These are phyloP conservation scores for Mikania micrantha DNA, from an alignment of 129 eudicot species.

Conservation along the genomic window DNA sequence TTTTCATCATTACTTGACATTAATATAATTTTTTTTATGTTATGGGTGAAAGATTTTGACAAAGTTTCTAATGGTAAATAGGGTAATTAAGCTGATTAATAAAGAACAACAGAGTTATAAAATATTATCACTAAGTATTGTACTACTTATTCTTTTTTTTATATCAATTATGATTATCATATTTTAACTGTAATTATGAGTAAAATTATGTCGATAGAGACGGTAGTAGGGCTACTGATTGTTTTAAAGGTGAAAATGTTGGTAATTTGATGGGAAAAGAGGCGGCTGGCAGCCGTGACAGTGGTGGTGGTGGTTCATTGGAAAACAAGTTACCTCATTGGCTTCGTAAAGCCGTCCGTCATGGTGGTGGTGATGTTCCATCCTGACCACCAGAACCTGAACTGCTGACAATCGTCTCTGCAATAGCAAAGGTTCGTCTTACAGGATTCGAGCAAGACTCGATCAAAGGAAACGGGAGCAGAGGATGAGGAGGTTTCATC, in stretches of 20 bases:
- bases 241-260: constrained; percentile 9
- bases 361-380: constrained; percentile 18
- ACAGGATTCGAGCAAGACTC: constrained; percentile 32
- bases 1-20: too few species aligned
- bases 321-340: constrained; percentile 80
- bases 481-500: constrained; percentile 37
- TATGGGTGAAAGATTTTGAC: too few species aligned
- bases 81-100: too few species aligned
- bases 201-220: too few species aligned
- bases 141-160: too few species aligned
- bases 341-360: constrained; percentile 79
- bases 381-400: constrained; percentile 34
- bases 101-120: too few species aligned
- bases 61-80: too few species aligned
- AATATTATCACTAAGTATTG: too few species aligned
- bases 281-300: constrained; percentile 19
- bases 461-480: constrained; percentile 16
- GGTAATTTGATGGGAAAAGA: constrained; percentile 35
- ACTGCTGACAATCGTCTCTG: constrained; percentile 68
- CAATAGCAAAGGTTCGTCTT: constrained; percentile 66
- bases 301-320: constrained; percentile 30
- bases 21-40: too few species aligned
- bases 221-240: neutral
- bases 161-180: too few species aligned
- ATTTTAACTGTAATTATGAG: too few species aligned